Evolutionary conservation across 2,329 filamentous ascomycete genomes (phyloP), one percentile per base, ranked within the genome.

Genomic region (Colletotrichum tropicale): DNA sequence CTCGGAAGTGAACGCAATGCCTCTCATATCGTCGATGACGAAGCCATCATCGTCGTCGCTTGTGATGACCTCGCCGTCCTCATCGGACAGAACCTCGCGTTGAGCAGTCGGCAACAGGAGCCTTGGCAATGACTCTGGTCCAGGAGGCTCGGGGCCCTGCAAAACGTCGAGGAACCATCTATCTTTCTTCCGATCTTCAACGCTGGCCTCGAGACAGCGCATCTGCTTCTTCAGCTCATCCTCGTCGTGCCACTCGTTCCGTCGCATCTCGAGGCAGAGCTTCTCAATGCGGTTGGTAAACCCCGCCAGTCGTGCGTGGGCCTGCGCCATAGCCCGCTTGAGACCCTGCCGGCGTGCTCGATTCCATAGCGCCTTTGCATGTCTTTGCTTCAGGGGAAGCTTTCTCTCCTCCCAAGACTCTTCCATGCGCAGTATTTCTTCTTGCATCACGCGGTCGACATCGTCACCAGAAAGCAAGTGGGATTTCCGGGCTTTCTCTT

Each of bases 291-390:
- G 91, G 3, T 79, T 75, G 15, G 88, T 83, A 21, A 90, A 85
- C 6, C 81, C 79, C 6, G 84, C 81, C 12, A 91, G 86, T 6
- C 85, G 80, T 8, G 79, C 80, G 12, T 85, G 84, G n/a, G 89
- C 86, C 9, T 80, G 78, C 2, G 85, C 81, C 21, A 93, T 88
- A 30, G 89, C 84, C 2, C 77, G 78, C 81, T 83, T 79, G 84
- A 70, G 75, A 12, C 75, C 84, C 56, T 83, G 81, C 12, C 85
- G 86, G 66, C 87, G 90, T 34, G 91, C 91, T 52, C 87, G 78
- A 5, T 81, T 84, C 95, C 95, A 98, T 3, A 94, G 78, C 5
- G 81, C 83, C 80, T 91, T 89, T 0, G 93, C 94, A 73, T 88
- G 92, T 7, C 81, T 82, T 71, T 91, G 85, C 16, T 91, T 85